Conservation (phyloP, 2,329 filamentous ascomycete species). For the Spiromastix sp. region DNA sequence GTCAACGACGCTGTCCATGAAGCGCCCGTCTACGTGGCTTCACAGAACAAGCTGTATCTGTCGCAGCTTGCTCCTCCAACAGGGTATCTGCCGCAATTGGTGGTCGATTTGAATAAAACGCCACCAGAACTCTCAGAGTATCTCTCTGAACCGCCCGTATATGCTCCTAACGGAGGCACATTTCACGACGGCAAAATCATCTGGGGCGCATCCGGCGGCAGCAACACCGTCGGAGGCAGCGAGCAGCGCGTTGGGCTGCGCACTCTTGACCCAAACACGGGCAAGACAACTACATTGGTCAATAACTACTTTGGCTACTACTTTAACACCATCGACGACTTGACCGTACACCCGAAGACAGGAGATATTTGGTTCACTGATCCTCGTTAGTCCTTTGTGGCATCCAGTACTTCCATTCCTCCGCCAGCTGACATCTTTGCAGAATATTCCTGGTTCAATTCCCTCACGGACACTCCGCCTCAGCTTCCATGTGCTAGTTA, state of each 20-base stretch:
- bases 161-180: constrained; percentile 33
- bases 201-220: constrained; percentile 30
- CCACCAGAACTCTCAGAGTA: constrained; percentile 31
- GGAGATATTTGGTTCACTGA: constrained; percentile 44
- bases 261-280: constrained; percentile 36
- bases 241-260: constrained; percentile 33
- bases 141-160: constrained; percentile 33
- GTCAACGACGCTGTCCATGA: constrained; percentile 31
- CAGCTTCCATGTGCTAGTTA: constrained; percentile 27
- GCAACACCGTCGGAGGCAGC: constrained; percentile 24
- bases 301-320: constrained; percentile 40
- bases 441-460: constrained; percentile 28
- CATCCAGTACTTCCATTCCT: constrained; percentile 14
- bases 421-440: constrained; percentile 11
- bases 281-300: constrained; percentile 30
- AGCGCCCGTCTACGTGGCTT: constrained; percentile 32
- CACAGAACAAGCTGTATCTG: constrained; percentile 31
- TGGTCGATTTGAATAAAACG: constrained; percentile 33
- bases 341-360: not conserved
- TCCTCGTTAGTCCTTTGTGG: constrained; percentile 23
- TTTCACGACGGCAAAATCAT: constrained; percentile 31
- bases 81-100: constrained; percentile 28
- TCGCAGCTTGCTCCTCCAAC: constrained; percentile 27
- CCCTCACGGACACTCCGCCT: constrained; percentile 25
- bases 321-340: constrained; percentile 21